Conservation (phyloP, 257 asterid genomes). For the Scutellaria minor region DNA sequence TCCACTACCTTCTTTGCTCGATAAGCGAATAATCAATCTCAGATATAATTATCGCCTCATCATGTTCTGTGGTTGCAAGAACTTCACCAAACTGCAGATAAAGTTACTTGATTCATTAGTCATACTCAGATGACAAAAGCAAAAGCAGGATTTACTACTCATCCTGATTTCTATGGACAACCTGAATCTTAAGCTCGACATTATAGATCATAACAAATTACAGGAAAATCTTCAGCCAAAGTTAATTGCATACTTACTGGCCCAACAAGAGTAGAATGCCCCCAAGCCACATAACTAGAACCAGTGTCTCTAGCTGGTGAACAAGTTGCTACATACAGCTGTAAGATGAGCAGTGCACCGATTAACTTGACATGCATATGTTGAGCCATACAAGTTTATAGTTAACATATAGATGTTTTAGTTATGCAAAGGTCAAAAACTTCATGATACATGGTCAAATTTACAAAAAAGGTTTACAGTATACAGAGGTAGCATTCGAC, state of each 20-base stretch:
- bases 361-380: constrained; percentile 21
- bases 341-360: constrained; percentile 34
- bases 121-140: constrained; percentile 13
- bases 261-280: constrained; percentile 93
- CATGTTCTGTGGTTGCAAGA: constrained; percentile 89
- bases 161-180: constrained; percentile 1
- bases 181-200: constrained; percentile 18
- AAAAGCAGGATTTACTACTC: constrained; percentile 15
- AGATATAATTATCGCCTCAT: constrained; percentile 66
- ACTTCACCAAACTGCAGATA: constrained; percentile 87
- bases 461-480: background rate
- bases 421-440: background rate
- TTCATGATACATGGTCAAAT: background rate
- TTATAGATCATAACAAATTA: constrained; percentile 30
- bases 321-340: constrained; percentile 90
- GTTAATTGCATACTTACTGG: constrained; percentile 62
- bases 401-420: background rate
- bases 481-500: background rate
- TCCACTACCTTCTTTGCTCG: constrained; percentile 74
- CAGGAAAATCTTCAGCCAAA: constrained; percentile 8
- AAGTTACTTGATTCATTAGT: constrained; percentile 35
- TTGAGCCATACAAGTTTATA: constrained; percentile 9
- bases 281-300: constrained; percentile 89
- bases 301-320: constrained; percentile 82
- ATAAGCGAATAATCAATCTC: constrained; percentile 83